Base-by-base conservation (phyloP, 2,329 filamentous ascomycete genomes). In the Stagonosporopsis rhizophila region DNA sequence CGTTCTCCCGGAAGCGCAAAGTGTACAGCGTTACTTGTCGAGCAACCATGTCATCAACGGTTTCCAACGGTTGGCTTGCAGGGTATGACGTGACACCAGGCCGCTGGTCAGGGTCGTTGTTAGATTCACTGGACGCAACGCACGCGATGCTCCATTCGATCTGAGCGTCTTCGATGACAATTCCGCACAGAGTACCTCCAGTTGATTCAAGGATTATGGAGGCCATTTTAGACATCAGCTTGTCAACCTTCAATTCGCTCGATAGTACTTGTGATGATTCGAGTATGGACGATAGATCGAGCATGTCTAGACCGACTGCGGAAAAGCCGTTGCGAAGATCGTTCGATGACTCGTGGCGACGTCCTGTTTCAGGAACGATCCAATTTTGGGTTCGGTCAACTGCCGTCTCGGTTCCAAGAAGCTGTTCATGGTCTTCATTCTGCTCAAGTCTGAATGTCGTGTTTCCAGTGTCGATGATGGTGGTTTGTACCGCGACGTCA, bases 261-360 rank as follows among this genome's bases (percentile, higher is more conserved):
- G 90, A 93, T 39, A 94, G 87, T 39, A 93, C 85, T 70, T 92
- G 90, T 9, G 89, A 92, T 2, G 88, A 91, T 65, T 90, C 87
- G 14, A 94, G 80, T 56, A 94, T 93, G 22, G 88, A 89, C 38
- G 90, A 88, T 59, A 93, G 75, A 73, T 93, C 90, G 69, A 94
- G 87, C 87, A 94, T 92, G 76, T 94, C 90, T 49, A 94, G 82
- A 4, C 80, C 81, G 1, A 79, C 77, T 25, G 89, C 87, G 37
- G 89, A 89, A 56, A 92, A 80, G 11, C 88, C 87, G 32, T 80
- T 85, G 2, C 83, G 84, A 19, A 83, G 80, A 60, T 86, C 85
- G 6, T 82, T 75, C 55, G 83, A 81, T 42, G 68, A 61, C 37
- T 71, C 68, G 20, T 66, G 69, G 17, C 71, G 67, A 52, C 76